These are phyloP conservation scores for Pichia kluyveri DNA, from an alignment of 805 yeast genomes.

Conservation along the genomic window DNA sequence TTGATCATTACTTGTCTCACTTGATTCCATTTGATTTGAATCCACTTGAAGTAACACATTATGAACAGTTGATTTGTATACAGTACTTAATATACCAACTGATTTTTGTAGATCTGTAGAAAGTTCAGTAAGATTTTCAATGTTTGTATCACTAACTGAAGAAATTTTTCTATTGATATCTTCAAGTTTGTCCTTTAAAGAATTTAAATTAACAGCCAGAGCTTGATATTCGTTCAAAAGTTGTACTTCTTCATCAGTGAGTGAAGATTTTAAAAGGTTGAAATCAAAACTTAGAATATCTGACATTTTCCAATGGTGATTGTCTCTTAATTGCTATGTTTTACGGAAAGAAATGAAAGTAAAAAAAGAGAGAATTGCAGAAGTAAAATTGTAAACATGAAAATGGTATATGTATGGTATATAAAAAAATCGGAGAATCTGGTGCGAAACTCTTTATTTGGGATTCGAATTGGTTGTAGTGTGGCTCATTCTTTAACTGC, in stretches of 20 bases:
- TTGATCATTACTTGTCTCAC: not conserved
- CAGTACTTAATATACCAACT: slow-evolving; percentile 22
- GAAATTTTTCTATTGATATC: slow-evolving; percentile 11
- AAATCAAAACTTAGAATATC: slow-evolving; percentile 5
- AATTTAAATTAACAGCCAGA: slow-evolving; percentile 26
- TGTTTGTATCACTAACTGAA: not conserved
- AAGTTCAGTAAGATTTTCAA: not conserved
- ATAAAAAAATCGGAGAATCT: not conserved
- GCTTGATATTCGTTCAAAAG: slow-evolving; percentile 31
- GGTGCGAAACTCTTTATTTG: not conserved
- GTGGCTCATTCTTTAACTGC: not conserved
- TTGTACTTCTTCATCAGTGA: slow-evolving; percentile 22
- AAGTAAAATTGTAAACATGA: too few species aligned
- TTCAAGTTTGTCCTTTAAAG: slow-evolving; percentile 17
- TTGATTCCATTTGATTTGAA: slow-evolving; percentile 1
- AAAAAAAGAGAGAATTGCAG: too few species aligned
- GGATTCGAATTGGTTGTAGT: not conserved
- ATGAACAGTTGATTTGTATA: slow-evolving; percentile 23
- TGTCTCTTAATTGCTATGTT: too few species aligned
- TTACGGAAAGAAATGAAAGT: too few species aligned
- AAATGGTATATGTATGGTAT: not conserved
- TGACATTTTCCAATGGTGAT: not conserved
- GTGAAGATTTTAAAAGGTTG: not conserved
- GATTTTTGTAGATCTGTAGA: slow-evolving; percentile 8
- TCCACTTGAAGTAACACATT: slow-evolving; percentile 11